Base-by-base conservation (phyloP, 2,329 filamentous ascomycete genomes). In the Aureobasidium melanogenum region DNA sequence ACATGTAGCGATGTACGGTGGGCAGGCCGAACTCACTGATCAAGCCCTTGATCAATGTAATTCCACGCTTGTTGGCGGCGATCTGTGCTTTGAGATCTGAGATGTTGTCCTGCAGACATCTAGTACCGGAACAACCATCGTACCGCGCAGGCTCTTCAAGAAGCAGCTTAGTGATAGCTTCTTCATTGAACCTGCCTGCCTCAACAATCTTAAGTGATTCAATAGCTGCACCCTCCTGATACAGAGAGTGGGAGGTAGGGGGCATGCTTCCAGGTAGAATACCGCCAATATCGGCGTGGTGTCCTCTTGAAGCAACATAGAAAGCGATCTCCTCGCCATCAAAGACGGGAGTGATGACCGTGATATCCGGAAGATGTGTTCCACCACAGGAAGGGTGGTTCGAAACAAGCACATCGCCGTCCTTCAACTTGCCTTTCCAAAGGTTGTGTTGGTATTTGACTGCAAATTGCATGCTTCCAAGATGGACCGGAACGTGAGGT, bases 171-270 rank as follows among this genome's bases (percentile, higher is more conserved):
- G 30, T 58, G 24, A 62, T 54, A 5, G 41, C 54, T 52, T 52
- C 47, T n/a, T 62, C 61, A 19, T 62, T 59, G 47, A 62, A 59
- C 2, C 39, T 47, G 19, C 55, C 55, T 38, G 41, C 24, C 36
- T 57, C 55, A 14, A 62, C 61, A 26, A 62, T 48, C 46, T 58
- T 58, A 5, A 58, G 39, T 0, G 75, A 74, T 54, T 77, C 73
- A 10, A 80, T 77, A 0, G 74, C 73, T 0, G 77, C 77, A 7
- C 78, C 78, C 65, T 80, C 78, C 64, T 80, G 74, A 71, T 74
- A 78, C 1, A 80, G 66, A 51, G 77, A 75, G 0, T 73, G 77
- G 3, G 75, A 78, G 28, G 76, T 77, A 1, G 77, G 75, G 1
- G 73, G 73, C 72, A 76, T 75, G 2, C 72, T 74, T 0, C 69